Conservation (phyloP, 2,329 filamentous ascomycete genomes). For the Epichloe sp. region DNA sequence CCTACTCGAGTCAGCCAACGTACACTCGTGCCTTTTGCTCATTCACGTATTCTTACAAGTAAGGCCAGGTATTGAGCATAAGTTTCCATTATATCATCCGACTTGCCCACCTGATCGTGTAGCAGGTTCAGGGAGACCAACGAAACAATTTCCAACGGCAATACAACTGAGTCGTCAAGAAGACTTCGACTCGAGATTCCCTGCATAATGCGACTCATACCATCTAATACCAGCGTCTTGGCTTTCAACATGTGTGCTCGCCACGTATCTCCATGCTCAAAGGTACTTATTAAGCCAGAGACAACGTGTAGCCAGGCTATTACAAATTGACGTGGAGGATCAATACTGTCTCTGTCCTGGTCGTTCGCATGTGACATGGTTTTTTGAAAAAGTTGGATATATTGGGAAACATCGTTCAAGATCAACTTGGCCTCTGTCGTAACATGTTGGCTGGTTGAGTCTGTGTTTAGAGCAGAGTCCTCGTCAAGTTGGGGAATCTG, state of each 20-base stretch:
- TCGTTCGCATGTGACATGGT: slow-evolving; percentile 15
- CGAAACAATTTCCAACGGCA: slow-evolving; percentile 30
- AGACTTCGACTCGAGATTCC: slow-evolving; percentile 19
- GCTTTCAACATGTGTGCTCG: slow-evolving; percentile 17
- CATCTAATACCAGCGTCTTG: slow-evolving; percentile 18
- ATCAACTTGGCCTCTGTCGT: slow-evolving; percentile 4
- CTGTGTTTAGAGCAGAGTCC: neutral
- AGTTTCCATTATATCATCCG: slow-evolving; percentile 25
- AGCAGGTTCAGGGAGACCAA: slow-evolving; percentile 26
- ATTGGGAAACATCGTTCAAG: slow-evolving; percentile 13
- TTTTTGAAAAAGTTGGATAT: slow-evolving; percentile 17
- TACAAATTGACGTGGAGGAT: slow-evolving; percentile 23
- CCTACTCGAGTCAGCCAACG: neutral
- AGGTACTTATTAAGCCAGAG: slow-evolving; percentile 21
- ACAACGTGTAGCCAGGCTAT: slow-evolving; percentile 30
- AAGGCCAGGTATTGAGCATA: slow-evolving; percentile 29
- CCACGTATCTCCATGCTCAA: slow-evolving; percentile 13
- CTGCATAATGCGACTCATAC: slow-evolving; percentile 24
- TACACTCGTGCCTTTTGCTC: neutral
- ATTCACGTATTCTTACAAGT: slow-evolving; percentile 19
- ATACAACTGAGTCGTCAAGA: slow-evolving; percentile 22
- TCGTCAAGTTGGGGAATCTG: slow-evolving; percentile 7
- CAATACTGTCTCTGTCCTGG: slow-evolving; percentile 16
- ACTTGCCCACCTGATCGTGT: slow-evolving; percentile 23
- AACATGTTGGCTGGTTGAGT: slow-evolving; percentile 1